phyloP scores from a whole-genome alignment of 2,329 filamentous ascomycete genomes.

The Ophiostoma angusticollis region DNA sequence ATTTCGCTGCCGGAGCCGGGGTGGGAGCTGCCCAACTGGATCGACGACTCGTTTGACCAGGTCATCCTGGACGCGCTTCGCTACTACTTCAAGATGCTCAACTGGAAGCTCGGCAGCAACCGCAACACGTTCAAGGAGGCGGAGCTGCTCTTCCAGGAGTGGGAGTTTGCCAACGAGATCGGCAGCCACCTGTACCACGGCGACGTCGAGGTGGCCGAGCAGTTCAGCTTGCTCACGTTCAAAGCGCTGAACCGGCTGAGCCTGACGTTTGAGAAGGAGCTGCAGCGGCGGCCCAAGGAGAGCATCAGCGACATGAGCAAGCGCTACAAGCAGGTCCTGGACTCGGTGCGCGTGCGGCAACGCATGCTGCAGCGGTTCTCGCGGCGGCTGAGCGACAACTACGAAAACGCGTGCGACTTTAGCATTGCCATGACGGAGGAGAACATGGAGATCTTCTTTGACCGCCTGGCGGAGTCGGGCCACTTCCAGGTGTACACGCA shows the following conservation, averaged over 20 bases:
- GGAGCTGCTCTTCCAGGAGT: slow-evolving; percentile 92
- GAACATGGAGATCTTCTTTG: slow-evolving; percentile 62
- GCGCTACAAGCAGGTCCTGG: slow-evolving; percentile 86
- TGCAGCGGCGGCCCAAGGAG: slow-evolving; percentile 74
- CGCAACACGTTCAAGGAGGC: slow-evolving; percentile 99
- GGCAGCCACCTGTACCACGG: slow-evolving; percentile 84
- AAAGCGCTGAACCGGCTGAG: slow-evolving; percentile 84
- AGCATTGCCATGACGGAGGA: slow-evolving; percentile 58
- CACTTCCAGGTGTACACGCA: slow-evolving; percentile 77
- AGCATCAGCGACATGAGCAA: slow-evolving; percentile 84
- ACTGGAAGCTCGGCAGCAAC: slow-evolving; percentile 94
- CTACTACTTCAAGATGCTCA: slow-evolving; percentile 97
- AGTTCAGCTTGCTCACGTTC: slow-evolving; percentile 87
- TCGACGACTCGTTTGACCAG: slow-evolving; percentile 90
- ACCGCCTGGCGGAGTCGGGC: slow-evolving; percentile 65
- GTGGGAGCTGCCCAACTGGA: slow-evolving; percentile 91
- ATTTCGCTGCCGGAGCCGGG: slow-evolving; percentile 80
- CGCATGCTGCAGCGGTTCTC: slow-evolving; percentile 94
- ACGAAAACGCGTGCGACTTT: slow-evolving; percentile 94
- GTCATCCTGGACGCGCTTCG: slow-evolving; percentile 86
- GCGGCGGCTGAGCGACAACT: slow-evolving; percentile 77
- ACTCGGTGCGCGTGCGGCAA: slow-evolving; percentile 91
- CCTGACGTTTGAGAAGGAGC: slow-evolving; percentile 80
- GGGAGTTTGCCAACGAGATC: slow-evolving; percentile 93
- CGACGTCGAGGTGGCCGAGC: slow-evolving; percentile 92